These are phyloP conservation scores for Eragrostis tef DNA, from an alignment of 202 grass and related monocot species.

Conservation along the genomic window DNA sequence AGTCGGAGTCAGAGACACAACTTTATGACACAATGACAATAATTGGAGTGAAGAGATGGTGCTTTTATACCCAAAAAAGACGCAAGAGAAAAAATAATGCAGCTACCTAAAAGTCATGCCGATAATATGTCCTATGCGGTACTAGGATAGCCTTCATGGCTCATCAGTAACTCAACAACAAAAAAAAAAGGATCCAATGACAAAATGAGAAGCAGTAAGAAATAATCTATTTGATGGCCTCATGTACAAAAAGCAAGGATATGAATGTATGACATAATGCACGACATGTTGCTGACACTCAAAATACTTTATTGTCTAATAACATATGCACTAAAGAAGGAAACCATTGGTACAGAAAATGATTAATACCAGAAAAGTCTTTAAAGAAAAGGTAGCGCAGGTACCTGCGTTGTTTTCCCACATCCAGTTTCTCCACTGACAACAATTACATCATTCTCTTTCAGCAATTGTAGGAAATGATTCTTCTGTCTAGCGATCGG, in stretches of 20 bases:
- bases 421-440: slow-evolving; percentile 97
- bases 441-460: slow-evolving; percentile 89
- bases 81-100: too few relatives aligned
- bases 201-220: neutral
- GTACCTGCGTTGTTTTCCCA: slow-evolving; percentile 98
- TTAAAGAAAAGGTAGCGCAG: slow-evolving; percentile 19
- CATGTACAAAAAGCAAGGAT: neutral
- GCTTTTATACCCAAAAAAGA: too few relatives aligned
- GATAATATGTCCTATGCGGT: neutral
- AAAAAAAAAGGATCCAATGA: neutral
- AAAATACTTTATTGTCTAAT: too few relatives aligned
- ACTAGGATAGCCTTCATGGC: neutral
- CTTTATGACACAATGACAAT: too few relatives aligned
- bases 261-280: too few relatives aligned
- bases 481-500: slow-evolving; percentile 80
- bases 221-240: neutral
- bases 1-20: too few relatives aligned
- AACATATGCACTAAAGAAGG: slow-evolving; percentile 13
- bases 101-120: neutral
- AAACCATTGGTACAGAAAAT: slow-evolving; percentile 10
- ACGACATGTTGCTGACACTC: too few relatives aligned
- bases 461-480: slow-evolving; percentile 71
- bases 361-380: neutral
- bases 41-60: too few relatives aligned
- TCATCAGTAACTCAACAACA: neutral